Evolutionary conservation across 352 stramenopile genomes (phyloP).

Genomic region (Plasmopara halstedii): DNA sequence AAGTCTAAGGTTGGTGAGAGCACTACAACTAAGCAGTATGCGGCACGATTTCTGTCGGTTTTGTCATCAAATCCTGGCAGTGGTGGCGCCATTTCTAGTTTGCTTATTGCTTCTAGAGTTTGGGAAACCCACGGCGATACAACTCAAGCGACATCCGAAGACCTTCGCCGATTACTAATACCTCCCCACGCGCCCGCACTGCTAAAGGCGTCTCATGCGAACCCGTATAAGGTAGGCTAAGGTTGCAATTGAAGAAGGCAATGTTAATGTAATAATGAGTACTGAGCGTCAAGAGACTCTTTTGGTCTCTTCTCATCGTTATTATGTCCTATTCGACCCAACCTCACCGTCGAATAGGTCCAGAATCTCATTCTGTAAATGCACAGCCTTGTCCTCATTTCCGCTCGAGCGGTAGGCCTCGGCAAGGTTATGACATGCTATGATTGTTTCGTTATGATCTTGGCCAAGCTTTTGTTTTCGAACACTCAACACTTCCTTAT

Average conservation of each 20-base stretch:
- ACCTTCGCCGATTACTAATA: slow-evolving; percentile 68
- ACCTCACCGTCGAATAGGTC: slow-evolving; percentile 57
- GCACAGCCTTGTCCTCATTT: slow-evolving; percentile 68
- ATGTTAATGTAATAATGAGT: not conserved
- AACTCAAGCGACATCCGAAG: slow-evolving; percentile 70
- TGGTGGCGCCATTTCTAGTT: slow-evolving; percentile 69
- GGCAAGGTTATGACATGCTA: slow-evolving; percentile 73
- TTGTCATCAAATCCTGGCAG: slow-evolving; percentile 80
- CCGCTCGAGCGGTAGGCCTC: slow-evolving; percentile 70
- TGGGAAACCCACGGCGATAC: slow-evolving; percentile 82
- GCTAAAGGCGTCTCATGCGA: slow-evolving; percentile 72
- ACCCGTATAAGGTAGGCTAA: slow-evolving; percentile 81
- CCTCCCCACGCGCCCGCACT: slow-evolving; percentile 63
- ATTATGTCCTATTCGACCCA: slow-evolving; percentile 21
- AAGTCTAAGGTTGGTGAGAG: slow-evolving; percentile 77
- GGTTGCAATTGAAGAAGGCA: slow-evolving; percentile 6
- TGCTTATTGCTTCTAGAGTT: slow-evolving; percentile 68
- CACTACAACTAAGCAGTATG: slow-evolving; percentile 76
- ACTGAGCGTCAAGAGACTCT: not conserved
- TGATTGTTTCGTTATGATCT: slow-evolving; percentile 76
- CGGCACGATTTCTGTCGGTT: slow-evolving; percentile 73
- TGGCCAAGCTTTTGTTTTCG: slow-evolving; percentile 51
- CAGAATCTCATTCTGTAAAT: slow-evolving; percentile 75
- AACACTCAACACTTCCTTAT: slow-evolving; percentile 55
- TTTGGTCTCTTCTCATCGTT: too few species aligned